Base-by-base conservation (phyloP, 495 filamentous ascomycete species). In the Penicillium longicatenatum region DNA sequence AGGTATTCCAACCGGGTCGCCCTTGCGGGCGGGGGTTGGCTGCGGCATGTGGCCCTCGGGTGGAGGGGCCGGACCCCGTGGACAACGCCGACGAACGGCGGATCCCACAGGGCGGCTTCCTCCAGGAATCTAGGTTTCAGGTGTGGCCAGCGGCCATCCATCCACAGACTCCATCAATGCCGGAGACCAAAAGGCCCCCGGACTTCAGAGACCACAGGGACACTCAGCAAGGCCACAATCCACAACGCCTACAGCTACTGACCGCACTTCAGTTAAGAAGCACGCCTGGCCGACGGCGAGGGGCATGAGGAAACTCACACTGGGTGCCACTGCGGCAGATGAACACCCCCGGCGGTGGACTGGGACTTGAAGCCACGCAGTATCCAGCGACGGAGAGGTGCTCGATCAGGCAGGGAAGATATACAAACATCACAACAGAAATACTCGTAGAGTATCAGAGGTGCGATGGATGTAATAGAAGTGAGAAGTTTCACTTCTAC, bases 161-260 rank as follows among this genome's bases (percentile, higher is more conserved):
- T 76, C 77, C 76, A 83, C 78, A 81, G 71, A 82, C 73, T 73
- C 76, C 78, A 72, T 54, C 76, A 37, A 57, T 54, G 63, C 72
- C 62, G 55, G 60, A 55, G 31, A 39, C 55, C 33, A 52, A 21
- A 16, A 19, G 54, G 60, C 49, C 47, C 53, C 58, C 46, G 58
- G 69, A 51, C 70, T 66, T 61, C 61, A 26, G 43, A 57, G 22
- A 44, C 62, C 55, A 11, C 12, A 3, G 31, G 7, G 31, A 14
- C 12, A 14, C 31, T 26, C 26, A 26, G 26, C 26, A 26, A 26
- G 26, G 26, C 26, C 26, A 26, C 26, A 30, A 21, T 5, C 37
- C 14, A 4, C 37, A 3, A 14, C 37, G 5, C 37, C 37, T 19
- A 19, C 37, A 14, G 14, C 37, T 14, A 42, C 37, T 42, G 37